Base-by-base conservation (phyloP, 2,329 filamentous ascomycete species). In the Penicillium sumatraense region DNA sequence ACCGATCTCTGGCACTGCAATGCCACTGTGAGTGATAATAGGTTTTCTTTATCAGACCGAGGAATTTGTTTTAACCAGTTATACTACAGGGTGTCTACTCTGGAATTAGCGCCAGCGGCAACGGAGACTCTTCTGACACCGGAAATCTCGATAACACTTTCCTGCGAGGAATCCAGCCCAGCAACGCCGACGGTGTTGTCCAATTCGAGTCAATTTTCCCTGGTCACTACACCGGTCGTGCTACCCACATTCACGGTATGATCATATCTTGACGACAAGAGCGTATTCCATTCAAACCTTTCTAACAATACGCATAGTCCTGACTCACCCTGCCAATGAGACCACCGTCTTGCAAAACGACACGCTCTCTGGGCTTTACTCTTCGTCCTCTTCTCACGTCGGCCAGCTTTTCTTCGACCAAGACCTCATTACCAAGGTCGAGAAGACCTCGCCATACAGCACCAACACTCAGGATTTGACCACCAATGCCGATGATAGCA, bases 371-470 rank as follows among this genome's bases (percentile, higher is more conserved):
- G 81, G 78, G 56, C 76, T 77, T 14, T 71, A 69, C 56, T 64
- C 59, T 13, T 20, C 70, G 11, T 76, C 72, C 48, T 78, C 83
- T 54, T 80, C 81, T 7, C 85, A 89, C 72, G 78, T 88, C 35
- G 86, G 86, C 16, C 86, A 89, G 68, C 66, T 86, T 48, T 89
- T 86, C 78, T 86, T 86, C 53, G 84, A 89, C 68, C 81, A 87
- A 67, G 75, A 78, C 58, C 79, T 89, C 9, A 80, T 84, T 60
- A 63, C 64, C 23, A 59, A 74, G 35, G 83, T 88, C 51, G 80
- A 85, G 57, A 68, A 69, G 9, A 74, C 72, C 1, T 55, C 66
- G 0, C 81, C 82, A 0, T 84, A 84, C 69, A 69, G 56, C 5
- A 68, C 68, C 53, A 84, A 84, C 70, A 77, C 72, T 0, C 75